These are phyloP conservation scores for Boletus patriciae DNA, from an alignment of 768 basidiomycete species.

Conservation along the genomic window DNA sequence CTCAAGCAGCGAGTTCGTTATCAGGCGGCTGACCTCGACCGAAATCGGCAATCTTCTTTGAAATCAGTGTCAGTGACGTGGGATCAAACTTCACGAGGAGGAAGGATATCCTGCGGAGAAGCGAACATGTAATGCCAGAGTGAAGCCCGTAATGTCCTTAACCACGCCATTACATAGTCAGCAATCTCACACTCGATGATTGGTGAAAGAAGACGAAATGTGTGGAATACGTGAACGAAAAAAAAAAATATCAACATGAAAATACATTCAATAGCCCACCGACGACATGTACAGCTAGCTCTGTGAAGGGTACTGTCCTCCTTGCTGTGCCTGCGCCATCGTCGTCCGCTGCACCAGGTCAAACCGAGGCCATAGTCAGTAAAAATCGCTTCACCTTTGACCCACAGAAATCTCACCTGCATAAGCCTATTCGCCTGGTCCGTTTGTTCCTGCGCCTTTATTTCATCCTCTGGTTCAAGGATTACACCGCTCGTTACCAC, in stretches of 20 bases:
- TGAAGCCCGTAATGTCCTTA: not conserved
- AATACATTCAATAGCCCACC: conserved; percentile 18
- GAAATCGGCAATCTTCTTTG: not conserved
- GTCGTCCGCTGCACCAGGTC: conserved; percentile 20
- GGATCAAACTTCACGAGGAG: not conserved
- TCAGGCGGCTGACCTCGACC: not conserved
- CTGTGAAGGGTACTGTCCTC: conserved; percentile 34
- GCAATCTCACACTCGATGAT: conserved; percentile 4
- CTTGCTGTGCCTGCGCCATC: conserved; percentile 32
- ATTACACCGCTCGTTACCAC: conserved; percentile 57
- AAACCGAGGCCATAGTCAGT: not conserved
- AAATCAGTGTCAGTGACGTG: not conserved
- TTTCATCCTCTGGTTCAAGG: conserved; percentile 79
- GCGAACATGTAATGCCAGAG: not conserved
- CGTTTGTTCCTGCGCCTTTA: conserved; percentile 70
- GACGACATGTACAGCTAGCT: conserved; percentile 21
- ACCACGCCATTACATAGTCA: not conserved
- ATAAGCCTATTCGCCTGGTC: conserved; percentile 43
- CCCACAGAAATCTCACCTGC: conserved; percentile 29
- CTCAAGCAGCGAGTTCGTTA: not conserved
- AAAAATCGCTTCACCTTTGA: not conserved
- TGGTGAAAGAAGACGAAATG: conserved; percentile 1
- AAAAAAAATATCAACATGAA: conserved; percentile 9
- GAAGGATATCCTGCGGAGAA: not conserved
- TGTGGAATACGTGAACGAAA: conserved; percentile 4